These are phyloP conservation scores for Lasiodiplodia hormozganensis DNA, from an alignment of 2,329 filamentous ascomycete species.

Conservation along the genomic window DNA sequence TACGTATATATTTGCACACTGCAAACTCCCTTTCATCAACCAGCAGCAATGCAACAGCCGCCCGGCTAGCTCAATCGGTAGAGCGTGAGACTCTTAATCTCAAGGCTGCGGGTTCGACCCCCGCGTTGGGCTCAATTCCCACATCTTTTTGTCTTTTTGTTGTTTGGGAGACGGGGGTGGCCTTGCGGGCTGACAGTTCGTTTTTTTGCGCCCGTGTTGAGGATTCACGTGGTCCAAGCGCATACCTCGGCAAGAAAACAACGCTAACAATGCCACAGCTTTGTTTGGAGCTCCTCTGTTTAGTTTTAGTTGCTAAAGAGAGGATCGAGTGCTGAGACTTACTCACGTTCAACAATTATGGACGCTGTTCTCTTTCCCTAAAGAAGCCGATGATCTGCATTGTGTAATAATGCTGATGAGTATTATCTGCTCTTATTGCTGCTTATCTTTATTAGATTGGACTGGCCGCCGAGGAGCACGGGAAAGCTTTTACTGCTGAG, in stretches of 20 bases:
- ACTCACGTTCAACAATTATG: no score
- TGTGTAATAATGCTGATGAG: no score
- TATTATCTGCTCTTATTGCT: no score
- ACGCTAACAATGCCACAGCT: background rate
- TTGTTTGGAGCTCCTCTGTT: background rate
- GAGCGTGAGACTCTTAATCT: slow-evolving; percentile 34
- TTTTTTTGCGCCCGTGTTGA: background rate
- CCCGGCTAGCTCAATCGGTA: slow-evolving; percentile 33
- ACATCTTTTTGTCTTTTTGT: slow-evolving; percentile 12
- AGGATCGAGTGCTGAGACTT: no score
- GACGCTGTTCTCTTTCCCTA: no score
- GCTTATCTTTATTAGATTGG: no score
- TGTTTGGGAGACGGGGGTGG: background rate
- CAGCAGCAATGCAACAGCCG: slow-evolving; percentile 4
- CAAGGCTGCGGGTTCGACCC: slow-evolving; percentile 31
- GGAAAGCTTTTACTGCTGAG: no score
- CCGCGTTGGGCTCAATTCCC: slow-evolving; percentile 30
- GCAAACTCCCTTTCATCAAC: no score
- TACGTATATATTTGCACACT: no score
- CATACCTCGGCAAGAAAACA: background rate
- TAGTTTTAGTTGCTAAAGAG: no score
- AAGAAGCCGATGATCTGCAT: no score
- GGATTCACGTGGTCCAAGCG: background rate
- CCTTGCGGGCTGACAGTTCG: slow-evolving; percentile 31
- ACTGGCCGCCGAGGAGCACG: no score